phyloP scores from a whole-genome alignment of 352 stramenopile genomes.

The Nannochloropsis limnetica region DNA sequence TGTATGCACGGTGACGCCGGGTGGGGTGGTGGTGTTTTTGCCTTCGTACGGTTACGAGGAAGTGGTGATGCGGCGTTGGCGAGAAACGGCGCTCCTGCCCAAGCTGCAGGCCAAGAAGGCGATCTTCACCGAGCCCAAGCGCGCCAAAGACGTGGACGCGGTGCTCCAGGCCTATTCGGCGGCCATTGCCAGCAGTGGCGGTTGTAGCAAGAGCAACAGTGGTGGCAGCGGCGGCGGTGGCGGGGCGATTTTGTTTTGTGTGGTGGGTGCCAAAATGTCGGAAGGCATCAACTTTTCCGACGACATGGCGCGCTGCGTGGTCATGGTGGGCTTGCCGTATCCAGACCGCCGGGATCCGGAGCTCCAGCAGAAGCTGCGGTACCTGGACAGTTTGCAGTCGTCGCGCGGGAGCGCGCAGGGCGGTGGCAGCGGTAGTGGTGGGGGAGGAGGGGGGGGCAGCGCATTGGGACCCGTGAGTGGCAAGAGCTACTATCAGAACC shows the following conservation, averaged over 20 bases:
- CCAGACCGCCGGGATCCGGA: constrained; percentile 88
- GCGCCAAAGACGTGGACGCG: constrained; percentile 75
- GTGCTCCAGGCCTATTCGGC: constrained; percentile 74
- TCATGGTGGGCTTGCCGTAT: constrained; percentile 97
- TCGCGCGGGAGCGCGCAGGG: background rate
- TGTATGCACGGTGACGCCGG: constrained; percentile 73
- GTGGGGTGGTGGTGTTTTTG: constrained; percentile 94
- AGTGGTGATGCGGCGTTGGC: constrained; percentile 71
- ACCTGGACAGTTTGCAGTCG: constrained; percentile 59
- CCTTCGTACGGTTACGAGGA: constrained; percentile 92
- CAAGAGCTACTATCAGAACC: constrained; percentile 86
- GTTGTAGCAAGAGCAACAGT: background rate
- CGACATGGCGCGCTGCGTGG: constrained; percentile 86
- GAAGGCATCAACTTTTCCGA: constrained; percentile 99
- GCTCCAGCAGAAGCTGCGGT: constrained; percentile 92
- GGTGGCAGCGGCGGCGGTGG: constrained; percentile 37
- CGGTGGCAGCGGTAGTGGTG: background rate
- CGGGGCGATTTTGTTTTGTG: constrained; percentile 81
- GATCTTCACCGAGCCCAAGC: constrained; percentile 85
- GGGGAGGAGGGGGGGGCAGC: background rate
- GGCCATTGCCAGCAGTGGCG: constrained; percentile 46
- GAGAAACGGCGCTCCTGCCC: constrained; percentile 64
- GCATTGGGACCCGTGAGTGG: constrained; percentile 56
- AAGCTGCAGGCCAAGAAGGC: constrained; percentile 66
- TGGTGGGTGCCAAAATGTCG: constrained; percentile 97